Evolutionary conservation across 768 basidiomycete genomes (phyloP).

Genomic region (Trametes gibbosa): DNA sequence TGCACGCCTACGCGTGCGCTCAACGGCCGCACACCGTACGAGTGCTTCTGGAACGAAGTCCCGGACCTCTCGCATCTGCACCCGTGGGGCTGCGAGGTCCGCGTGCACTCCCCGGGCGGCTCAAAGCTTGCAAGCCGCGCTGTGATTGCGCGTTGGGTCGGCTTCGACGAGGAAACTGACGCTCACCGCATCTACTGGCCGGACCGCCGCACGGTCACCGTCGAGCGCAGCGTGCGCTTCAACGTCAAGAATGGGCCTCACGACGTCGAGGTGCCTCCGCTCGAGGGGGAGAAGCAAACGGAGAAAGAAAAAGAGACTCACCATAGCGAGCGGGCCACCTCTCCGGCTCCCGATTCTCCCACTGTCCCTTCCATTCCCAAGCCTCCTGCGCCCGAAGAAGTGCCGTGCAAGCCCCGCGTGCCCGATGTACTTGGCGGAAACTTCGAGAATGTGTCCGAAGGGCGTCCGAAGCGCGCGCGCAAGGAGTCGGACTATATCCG

Average conservation of each 20-base stretch:
- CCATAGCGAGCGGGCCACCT: not conserved
- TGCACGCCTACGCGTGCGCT: constrained; percentile 16
- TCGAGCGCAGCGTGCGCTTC: constrained; percentile 28
- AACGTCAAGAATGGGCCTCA: not conserved
- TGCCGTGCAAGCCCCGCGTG: not conserved
- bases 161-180: constrained; percentile 21
- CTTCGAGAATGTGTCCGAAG: not conserved
- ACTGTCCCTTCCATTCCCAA: not conserved
- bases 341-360: not conserved
- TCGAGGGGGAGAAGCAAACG: constrained; percentile 10
- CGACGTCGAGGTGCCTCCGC: constrained; percentile 12
- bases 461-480: not conserved
- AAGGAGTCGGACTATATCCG: constrained; percentile 4
- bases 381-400: not conserved
- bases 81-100: constrained; percentile 13
- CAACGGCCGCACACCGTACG: constrained; percentile 20
- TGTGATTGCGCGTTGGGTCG: constrained; percentile 10
- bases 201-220: constrained; percentile 21
- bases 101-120: not conserved
- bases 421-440: not conserved
- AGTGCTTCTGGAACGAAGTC: constrained; percentile 14
- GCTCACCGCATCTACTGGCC: constrained; percentile 37
- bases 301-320: not conserved
- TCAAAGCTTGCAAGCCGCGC: constrained; percentile 9
- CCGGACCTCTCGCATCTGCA: constrained; percentile 20